Evolutionary conservation across 805 yeast species (phyloP).

Genomic region (Candida corydali): DNA sequence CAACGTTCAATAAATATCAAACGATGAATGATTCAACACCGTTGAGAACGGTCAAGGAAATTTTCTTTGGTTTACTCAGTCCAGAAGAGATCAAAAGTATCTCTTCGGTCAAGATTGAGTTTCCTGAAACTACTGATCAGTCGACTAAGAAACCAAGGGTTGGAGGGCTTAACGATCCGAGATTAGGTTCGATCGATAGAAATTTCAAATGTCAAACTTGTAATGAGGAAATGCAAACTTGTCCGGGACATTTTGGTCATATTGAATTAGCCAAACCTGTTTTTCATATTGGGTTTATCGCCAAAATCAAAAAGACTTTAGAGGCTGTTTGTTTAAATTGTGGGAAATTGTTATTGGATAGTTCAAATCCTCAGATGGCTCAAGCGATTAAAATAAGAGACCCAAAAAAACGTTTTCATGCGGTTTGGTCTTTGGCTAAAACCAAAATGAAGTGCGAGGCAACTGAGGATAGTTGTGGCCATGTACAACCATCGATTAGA

Average conservation of each 20-base stretch:
- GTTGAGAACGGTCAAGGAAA: constrained; percentile 94
- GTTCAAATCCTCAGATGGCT: constrained; percentile 74
- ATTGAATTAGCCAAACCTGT: constrained; percentile 98
- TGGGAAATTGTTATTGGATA: constrained; percentile 90
- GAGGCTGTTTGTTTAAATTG: constrained; percentile 99
- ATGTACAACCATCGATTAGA: constrained; percentile 91
- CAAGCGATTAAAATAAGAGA: constrained; percentile 86
- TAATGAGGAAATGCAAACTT: constrained; percentile 98
- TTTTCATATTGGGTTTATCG: constrained; percentile 94
- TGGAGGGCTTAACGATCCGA: constrained; percentile 96
- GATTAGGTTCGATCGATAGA: constrained; percentile 95
- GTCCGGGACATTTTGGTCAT: constrained; percentile 99
- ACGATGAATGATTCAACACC: constrained; percentile 49
- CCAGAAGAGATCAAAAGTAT: constrained; percentile 96
- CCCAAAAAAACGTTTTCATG: constrained; percentile 93
- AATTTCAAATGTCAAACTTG: constrained; percentile 98
- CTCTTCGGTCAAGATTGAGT: constrained; percentile 95
- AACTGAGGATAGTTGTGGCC: constrained; percentile 91
- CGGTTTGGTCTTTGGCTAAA: constrained; percentile 92
- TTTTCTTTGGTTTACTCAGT: constrained; percentile 95
- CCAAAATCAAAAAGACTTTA: constrained; percentile 90
- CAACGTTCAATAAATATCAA: background rate
- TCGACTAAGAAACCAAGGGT: constrained; percentile 91
- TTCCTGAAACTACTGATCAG: constrained; percentile 99
- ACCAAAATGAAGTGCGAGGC: constrained; percentile 90